Evolutionary conservation across 2,329 filamentous ascomycete species (phyloP), one percentile per base, ranked within the genome.

Genomic region (Xylariaceae sp.): DNA sequence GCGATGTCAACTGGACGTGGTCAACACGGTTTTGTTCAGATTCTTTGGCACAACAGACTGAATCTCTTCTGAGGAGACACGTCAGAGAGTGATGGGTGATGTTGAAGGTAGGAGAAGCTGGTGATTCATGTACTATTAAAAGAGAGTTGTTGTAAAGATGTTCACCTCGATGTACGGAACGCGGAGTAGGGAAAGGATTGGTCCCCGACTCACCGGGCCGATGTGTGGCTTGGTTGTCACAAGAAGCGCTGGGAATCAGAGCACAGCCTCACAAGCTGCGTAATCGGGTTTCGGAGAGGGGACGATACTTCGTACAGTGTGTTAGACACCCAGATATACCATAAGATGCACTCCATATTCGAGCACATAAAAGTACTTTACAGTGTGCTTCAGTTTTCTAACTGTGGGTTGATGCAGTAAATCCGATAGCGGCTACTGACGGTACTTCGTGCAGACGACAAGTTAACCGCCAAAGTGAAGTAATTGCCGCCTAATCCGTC

Each of bases 231-330:
- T 30, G 23, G 23, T 52, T 53, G 52, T 18, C 35, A 30, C 51
- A 50, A 35, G 15, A 17, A n/a, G 13, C 23, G 9, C 42, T 35
- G 10, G 15, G 56, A 37, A 39, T 8, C 13, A 37, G 17, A 10
- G 53, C 61, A 63, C 61, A 61, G 61, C 61, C 61, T 60, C 58
- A 52, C 10, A n/a, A 53, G 52, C 23, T 58, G 15, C 62, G 59
- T 59, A 59, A 61, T 51, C 53, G 51, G 18, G 35, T 34, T 50
- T 11, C 13, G 18, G 17, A 4, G 15, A 13, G 8, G 8, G 37
- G 11, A 13, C 4, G 9, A 42, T 42, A 42, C 37, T 42, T 10
- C 8, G 37, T 42, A 42, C 37, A 42, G 37, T 42, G 11, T 9
- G 11, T 9, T 8, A 8, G 7, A 3, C 3, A 42, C 9, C 8